Conservation (phyloP, 2,329 filamentous ascomycete genomes). For the Tetracladium maxilliforme region DNA sequence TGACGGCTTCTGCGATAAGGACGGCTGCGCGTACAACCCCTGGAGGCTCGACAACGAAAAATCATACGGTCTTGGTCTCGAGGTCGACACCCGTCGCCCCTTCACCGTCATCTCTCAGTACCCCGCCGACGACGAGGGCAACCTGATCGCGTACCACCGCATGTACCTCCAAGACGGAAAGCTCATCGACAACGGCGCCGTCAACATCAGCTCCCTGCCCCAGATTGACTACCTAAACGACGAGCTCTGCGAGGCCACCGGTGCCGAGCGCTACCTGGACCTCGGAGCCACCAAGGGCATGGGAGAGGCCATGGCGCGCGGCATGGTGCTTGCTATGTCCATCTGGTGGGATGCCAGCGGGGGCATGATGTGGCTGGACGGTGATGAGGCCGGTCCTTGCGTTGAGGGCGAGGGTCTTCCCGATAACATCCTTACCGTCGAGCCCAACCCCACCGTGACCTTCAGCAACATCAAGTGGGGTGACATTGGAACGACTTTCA, state of each 20-base stretch:
- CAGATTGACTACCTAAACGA: slow-evolving; percentile 21
- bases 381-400: slow-evolving; percentile 33
- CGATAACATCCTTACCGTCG: slow-evolving; percentile 25
- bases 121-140: slow-evolving; percentile 18
- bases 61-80: slow-evolving; percentile 12
- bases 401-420: slow-evolving; percentile 36
- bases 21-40: slow-evolving; percentile 28
- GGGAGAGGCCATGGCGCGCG: slow-evolving; percentile 28
- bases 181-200: slow-evolving; percentile 26
- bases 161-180: slow-evolving; percentile 33
- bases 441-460: slow-evolving; percentile 31
- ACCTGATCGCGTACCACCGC: slow-evolving; percentile 27
- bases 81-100: slow-evolving; percentile 22
- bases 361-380: slow-evolving; percentile 43
- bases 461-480: slow-evolving; percentile 45
- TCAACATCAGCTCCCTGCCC: slow-evolving; percentile 11
- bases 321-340: slow-evolving; percentile 37
- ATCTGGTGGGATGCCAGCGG: slow-evolving; percentile 38
- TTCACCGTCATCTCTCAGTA: slow-evolving; percentile 37
- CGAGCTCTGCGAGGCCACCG: slow-evolving; percentile 17
- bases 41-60: slow-evolving; percentile 16
- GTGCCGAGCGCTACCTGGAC: slow-evolving; percentile 14
- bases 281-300: slow-evolving; percentile 27
- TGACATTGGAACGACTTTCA: slow-evolving; percentile 40
- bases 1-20: slow-evolving; percentile 25